Percentiles rank a stretch among this genome's conserved stretches.
Conservation (phyloP, 164 flowering plant species). For the Nymphaea thermarum region DNA sequence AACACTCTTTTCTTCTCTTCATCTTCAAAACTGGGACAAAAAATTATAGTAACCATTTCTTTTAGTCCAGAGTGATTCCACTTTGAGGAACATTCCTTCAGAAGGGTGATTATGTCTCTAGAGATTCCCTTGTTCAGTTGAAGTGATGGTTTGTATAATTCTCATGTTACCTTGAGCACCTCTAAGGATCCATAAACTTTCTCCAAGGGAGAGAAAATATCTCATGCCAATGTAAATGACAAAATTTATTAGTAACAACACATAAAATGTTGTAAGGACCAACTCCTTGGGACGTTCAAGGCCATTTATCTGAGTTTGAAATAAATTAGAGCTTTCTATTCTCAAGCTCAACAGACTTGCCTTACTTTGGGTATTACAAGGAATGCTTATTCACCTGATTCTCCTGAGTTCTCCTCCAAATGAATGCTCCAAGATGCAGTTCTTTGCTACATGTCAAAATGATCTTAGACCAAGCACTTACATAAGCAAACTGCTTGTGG, state of each 20-base stretch:
- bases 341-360: neutral
- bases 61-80: slow-evolving; percentile 71
- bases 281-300: neutral
- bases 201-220: slow-evolving; percentile 61
- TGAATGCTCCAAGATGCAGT: slow-evolving; percentile 54
- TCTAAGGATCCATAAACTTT: slow-evolving; percentile 53
- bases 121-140: slow-evolving; percentile 20
- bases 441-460: slow-evolving; percentile 57
- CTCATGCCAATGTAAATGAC: slow-evolving; percentile 36
- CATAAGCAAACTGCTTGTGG: slow-evolving; percentile 43
- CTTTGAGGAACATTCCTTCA: slow-evolving; percentile 43
- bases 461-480: slow-evolving; percentile 57
- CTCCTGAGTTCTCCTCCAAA: slow-evolving; percentile 52
- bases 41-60: slow-evolving; percentile 40
- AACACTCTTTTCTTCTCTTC: slow-evolving; percentile 18
- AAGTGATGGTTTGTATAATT: slow-evolving; percentile 71
- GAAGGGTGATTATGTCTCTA: slow-evolving; percentile 15
- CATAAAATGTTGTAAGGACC: neutral
- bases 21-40: slow-evolving; percentile 11
- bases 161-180: slow-evolving; percentile 43
- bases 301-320: neutral
- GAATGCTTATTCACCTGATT: slow-evolving; percentile 4
- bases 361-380: neutral
- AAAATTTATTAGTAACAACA: neutral
- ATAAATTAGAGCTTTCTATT: neutral